Evolutionary conservation across 768 basidiomycete genomes (phyloP).

Genomic region (Strobilomyces echinocephalus): DNA sequence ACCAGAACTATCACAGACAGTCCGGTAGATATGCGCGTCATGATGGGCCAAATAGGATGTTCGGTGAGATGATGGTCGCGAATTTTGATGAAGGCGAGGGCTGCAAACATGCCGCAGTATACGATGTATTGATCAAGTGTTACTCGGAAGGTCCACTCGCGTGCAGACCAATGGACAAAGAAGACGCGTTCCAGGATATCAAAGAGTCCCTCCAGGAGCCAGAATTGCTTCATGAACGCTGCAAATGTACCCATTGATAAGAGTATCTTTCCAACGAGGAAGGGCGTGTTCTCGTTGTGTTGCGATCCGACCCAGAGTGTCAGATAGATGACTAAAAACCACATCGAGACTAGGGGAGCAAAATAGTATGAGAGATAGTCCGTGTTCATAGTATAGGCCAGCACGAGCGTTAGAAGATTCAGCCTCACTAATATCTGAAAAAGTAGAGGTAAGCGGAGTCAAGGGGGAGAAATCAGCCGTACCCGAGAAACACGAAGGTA

Average conservation of each 20-base stretch:
- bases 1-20: constrained; percentile 49
- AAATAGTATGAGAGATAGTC: constrained; percentile 91
- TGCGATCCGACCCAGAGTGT: constrained; percentile 70
- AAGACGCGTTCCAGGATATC: constrained; percentile 57
- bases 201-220: constrained; percentile 65
- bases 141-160: constrained; percentile 86
- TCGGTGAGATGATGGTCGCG: constrained; percentile 71
- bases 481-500: constrained; percentile 73
- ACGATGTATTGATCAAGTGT: constrained; percentile 87
- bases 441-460: background rate
- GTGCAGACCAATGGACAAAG: constrained; percentile 77
- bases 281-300: constrained; percentile 63
- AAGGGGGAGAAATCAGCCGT: constrained; percentile 12
- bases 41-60: constrained; percentile 57
- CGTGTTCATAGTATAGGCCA: constrained; percentile 90
- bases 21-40: constrained; percentile 45
- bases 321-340: constrained; percentile 81
- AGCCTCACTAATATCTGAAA: constrained; percentile 69
- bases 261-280: constrained; percentile 69
- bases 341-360: constrained; percentile 83
- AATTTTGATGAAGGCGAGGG: constrained; percentile 68
- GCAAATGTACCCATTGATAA: constrained; percentile 61
- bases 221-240: constrained; percentile 57
- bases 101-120: constrained; percentile 79
- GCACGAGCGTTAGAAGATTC: constrained; percentile 75